A percentile compares a stretch with the other conserved stretches of the same genome.
Conservation (phyloP, 176 grass and related monocot species). For the Chloris gayana region DNA sequence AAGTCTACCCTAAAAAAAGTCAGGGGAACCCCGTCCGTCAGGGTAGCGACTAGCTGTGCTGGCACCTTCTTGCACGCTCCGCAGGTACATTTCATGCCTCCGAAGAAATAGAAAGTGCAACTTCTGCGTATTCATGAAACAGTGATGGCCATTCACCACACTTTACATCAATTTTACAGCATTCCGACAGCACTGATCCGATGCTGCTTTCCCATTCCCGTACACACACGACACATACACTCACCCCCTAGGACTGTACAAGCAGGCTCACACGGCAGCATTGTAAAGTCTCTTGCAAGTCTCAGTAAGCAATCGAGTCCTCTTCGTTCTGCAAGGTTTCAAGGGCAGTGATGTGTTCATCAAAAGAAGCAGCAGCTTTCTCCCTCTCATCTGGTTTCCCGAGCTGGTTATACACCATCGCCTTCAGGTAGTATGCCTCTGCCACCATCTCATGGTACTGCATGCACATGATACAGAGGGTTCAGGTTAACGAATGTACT, state of each 20-base stretch:
- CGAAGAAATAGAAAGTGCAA: too few species aligned
- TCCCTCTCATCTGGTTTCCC: conserved; percentile 70
- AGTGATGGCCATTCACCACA: background rate
- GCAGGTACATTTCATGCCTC: too few species aligned
- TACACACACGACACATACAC: background rate
- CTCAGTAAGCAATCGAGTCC: conserved; percentile 41
- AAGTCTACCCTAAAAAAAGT: too few species aligned
- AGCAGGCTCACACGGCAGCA: background rate
- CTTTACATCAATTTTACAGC: background rate
- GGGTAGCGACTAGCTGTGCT: too few species aligned
- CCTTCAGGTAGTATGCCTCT: conserved; percentile 84
- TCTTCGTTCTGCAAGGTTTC: conserved; percentile 66
- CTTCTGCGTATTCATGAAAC: too few species aligned
- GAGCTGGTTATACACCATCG: conserved; percentile 64
- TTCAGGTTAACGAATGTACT: background rate
- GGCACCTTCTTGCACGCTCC: too few species aligned
- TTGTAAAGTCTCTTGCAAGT: background rate
- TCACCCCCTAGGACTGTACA: background rate
- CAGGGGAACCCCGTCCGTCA: too few species aligned
- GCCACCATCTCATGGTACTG: conserved; percentile 93
- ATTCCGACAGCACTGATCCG: background rate
- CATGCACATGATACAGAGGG: background rate
- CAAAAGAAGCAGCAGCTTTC: conserved; percentile 66
- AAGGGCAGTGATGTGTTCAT: conserved; percentile 54
- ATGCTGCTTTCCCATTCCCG: background rate